Evolutionary conservation across 129 eudicot genomes (phyloP).

Genomic region (sunflower (Helianthus annuus)): HanXRQr2.0-SUNRISE NC_035434.2:10471429-10471928

Average conservation of each 20-base stretch:
- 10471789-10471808: conserved; percentile 48
- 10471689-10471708: conserved; percentile 74
- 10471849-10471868: conserved; percentile 67
- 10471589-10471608: neutral
- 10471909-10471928: conserved; percentile 61
- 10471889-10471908: conserved; percentile 82
- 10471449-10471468: conserved; percentile 4
- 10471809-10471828: conserved; percentile 74
- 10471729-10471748: conserved; percentile 73
- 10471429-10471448: neutral
- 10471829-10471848: conserved; percentile 76
- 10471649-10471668: conserved; percentile 28
- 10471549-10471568: neutral
- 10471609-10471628: neutral
- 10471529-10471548: neutral
- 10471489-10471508: conserved; percentile 8
- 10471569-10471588: neutral
- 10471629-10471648: conserved; percentile 12
- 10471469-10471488: conserved; percentile 2
- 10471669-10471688: conserved; percentile 58
- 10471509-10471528: conserved; percentile 2
- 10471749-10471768: conserved; percentile 54
- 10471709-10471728: conserved; percentile 75
- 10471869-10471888: conserved; percentile 63
- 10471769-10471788: conserved; percentile 59